These are phyloP conservation scores for Chrysoporthe deuterocubensis DNA, from an alignment of 2,329 filamentous ascomycete genomes.

Conservation along the genomic window DNA sequence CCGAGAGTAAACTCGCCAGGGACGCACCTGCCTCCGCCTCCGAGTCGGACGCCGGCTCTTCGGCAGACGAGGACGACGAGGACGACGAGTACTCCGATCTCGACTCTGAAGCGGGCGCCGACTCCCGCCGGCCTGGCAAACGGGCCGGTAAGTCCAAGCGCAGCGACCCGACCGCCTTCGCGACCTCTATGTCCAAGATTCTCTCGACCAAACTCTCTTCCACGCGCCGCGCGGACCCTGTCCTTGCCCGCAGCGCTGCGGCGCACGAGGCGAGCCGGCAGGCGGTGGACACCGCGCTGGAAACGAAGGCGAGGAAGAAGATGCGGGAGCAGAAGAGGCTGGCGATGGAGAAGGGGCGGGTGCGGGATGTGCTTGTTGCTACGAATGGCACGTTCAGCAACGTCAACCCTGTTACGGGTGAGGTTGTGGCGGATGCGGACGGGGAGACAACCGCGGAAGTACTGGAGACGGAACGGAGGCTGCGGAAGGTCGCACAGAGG, in stretches of 20 bases:
- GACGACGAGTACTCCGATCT: constrained; percentile 43
- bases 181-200: constrained; percentile 92
- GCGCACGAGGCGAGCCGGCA: constrained; percentile 75
- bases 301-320: constrained; percentile 78
- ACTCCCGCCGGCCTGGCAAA: constrained; percentile 37
- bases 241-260: constrained; percentile 81
- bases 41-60: constrained; percentile 19
- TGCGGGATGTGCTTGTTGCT: constrained; percentile 80
- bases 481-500: constrained; percentile 87
- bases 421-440: constrained; percentile 41
- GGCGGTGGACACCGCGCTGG: constrained; percentile 75
- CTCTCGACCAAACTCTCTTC: constrained; percentile 85
- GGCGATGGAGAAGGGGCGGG: constrained; percentile 82
- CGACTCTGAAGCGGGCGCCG: constrained; percentile 43
- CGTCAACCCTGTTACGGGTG: constrained; percentile 54
- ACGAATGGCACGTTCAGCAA: constrained; percentile 41
- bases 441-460: constrained; percentile 57
- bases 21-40: constrained; percentile 33
- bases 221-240: constrained; percentile 82
- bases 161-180: constrained; percentile 90
- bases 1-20: constrained; percentile 36
- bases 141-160: constrained; percentile 69
- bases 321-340: constrained; percentile 79
- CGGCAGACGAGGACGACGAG: constrained; percentile 37
- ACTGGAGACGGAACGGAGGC: constrained; percentile 73